Evolutionary conservation across 352 stramenopile species (phyloP), one percentile per base, ranked within the genome.

Genomic region (Peronospora belbahrii): DNA sequence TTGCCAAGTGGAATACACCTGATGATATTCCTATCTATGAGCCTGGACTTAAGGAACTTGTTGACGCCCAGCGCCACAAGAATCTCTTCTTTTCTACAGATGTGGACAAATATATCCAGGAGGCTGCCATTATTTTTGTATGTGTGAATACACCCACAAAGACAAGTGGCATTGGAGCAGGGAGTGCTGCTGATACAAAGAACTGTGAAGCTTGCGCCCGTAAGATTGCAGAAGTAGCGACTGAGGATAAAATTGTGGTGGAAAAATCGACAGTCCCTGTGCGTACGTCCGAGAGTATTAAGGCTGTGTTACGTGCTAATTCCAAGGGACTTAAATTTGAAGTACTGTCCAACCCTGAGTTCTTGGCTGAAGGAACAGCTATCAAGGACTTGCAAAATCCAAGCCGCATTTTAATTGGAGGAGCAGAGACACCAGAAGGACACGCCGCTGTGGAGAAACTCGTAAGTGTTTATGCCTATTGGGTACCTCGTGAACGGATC

Each of bases 181-280:
- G 97, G 20, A 93, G 91, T 48, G 96, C 96, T 3, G 95, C 97
- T 11, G 98, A 99, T 67, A 97, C 98, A 13, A 98, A 98, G 62
- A 99, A 99, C 74, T 98, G 96, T 57, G 97, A 99, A 71, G 77
- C 97, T 15, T 98, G 95, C 54, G 97, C 97, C 20, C 89, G 97
- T 39, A 98, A 89, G 59, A 99, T 99, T 71, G 96, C 96, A 6
- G 71, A 97, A 48, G 85, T 98, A 36, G 85, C 96, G 4, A 97
- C 66, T 1, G 66, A 68, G 23, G 70, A 90, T 52, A 99, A 99
- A 74, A 99, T 99, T 65, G 95, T 99, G 22, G 95, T 99, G 13
- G 97, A 99, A 66, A 99, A 99, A 83, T 98, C 88, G 14, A 99
- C 97, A 2, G 97, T 99, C 42, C 97, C 97, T 4, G 97, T 99